These are phyloP conservation scores for Xylariaceae sp. DNA, from an alignment of 2,329 filamentous ascomycete genomes.

Conservation along the genomic window DNA sequence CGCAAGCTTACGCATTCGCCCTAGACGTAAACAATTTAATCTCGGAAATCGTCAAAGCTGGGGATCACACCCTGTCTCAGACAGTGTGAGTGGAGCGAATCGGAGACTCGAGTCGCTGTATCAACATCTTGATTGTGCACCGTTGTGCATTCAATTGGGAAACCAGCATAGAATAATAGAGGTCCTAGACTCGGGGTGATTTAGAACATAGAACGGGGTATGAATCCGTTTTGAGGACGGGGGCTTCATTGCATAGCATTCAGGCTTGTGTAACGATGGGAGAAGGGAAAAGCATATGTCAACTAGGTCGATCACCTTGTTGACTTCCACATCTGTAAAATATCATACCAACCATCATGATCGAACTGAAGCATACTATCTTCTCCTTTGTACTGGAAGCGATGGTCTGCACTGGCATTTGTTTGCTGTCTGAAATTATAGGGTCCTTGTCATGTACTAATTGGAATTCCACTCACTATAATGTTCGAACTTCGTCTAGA, in stretches of 20 bases:
- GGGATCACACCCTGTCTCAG: constrained; percentile 28
- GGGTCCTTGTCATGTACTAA: not conserved
- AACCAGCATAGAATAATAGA: constrained; percentile 37
- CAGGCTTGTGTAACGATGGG: constrained; percentile 32
- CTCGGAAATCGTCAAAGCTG: constrained; percentile 29
- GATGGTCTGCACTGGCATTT: not conserved
- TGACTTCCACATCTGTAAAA: constrained; percentile 22
- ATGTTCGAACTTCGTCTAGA: no score
- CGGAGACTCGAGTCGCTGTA: constrained; percentile 22
- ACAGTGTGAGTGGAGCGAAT: constrained; percentile 28
- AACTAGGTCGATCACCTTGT: constrained; percentile 7
- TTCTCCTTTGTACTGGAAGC: constrained; percentile 1
- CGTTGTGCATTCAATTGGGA: constrained; percentile 30
- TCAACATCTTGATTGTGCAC: constrained; percentile 18
- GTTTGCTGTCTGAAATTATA: no score
- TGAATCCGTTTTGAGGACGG: constrained; percentile 18
- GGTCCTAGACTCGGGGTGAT: constrained; percentile 27
- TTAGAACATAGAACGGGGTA: constrained; percentile 22
- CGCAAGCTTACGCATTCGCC: constrained; percentile 9
- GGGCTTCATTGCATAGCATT: constrained; percentile 32
- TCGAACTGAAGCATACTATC: constrained; percentile 5
- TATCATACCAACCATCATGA: constrained; percentile 23
- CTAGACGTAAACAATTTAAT: constrained; percentile 34
- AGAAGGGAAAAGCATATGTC: constrained; percentile 22
- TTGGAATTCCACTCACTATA: not conserved